Evolutionary conservation across 306 rosid species (phyloP), one percentile per base, ranked within the genome.

Genomic region (Quercus cerris): DNA sequence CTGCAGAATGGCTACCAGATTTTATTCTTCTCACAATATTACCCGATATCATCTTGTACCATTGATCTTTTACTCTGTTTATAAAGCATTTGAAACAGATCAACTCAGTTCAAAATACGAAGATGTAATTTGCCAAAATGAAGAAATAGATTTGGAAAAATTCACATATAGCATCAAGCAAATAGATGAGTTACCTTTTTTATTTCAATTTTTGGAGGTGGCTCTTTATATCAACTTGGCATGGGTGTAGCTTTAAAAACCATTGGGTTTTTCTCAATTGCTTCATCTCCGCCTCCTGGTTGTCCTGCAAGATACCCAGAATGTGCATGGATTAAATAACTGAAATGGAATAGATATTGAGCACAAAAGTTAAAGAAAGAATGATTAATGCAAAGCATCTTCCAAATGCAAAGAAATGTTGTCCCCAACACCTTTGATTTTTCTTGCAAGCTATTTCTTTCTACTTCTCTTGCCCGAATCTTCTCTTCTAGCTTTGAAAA

Each of bases 221-320:
- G 98, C 83, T 95, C 99, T 78, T 87, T 95, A 27, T 95, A 95
- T 90, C 93, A 95, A 84, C 77, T 89, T 35, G 99, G 99, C 98
- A 95, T 91, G 58, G 99, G 97, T 27, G 97, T 78, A 28, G 99
- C 99, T 86, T 86, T 95, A 76, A 95, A 95, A 81, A 88, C 73
- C 96, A 95, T n/a, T n/a, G 38, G 55, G 71, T 89, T 83, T 95
- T 95, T 83, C 99, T 91, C 78, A 95, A 83, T 79, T 75, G 86
- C 89, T 93, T 95, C 81, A 95, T 93, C 92, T 95, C 98, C 27
- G 88, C 96, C 76, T 91, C 94, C 71, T 90, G 97, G 82, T 69
- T 84, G 81, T 95, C 99, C 98, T 95, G 88, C 72, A 72, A 70
- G 46, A 76, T 25, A 74, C 23, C 23, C 79, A 79, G 20, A 52